Evolutionary conservation across 2,329 filamentous ascomycete genomes (phyloP).

Genomic region (Elsinoe perseae): DNA sequence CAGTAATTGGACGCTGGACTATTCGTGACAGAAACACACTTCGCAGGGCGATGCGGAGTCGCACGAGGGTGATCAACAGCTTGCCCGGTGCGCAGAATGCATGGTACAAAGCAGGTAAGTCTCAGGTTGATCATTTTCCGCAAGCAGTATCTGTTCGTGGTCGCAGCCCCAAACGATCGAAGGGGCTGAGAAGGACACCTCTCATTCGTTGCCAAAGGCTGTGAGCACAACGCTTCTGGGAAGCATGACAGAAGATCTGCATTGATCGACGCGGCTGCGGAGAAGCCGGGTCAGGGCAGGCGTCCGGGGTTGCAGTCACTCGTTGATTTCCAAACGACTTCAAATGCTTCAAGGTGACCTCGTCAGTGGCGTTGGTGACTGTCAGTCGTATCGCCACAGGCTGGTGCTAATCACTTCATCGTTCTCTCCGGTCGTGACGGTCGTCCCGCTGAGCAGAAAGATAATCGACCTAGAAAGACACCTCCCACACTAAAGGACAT

Average conservation of each 20-base stretch:
- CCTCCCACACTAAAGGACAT: no score
- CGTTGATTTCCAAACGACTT: not conserved
- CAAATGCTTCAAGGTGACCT: not conserved
- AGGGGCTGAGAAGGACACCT: not conserved
- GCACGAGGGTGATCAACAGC: not conserved
- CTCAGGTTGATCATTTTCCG: not conserved
- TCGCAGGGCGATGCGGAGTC: not conserved
- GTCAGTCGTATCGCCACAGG: no score
- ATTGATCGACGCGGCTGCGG: conserved; percentile 10
- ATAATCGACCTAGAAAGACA: no score
- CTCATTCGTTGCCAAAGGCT: not conserved
- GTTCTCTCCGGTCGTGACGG: no score
- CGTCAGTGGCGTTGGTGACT: not conserved
- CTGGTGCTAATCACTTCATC: no score
- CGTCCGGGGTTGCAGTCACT: not conserved
- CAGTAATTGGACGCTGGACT: not conserved
- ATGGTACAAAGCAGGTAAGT: not conserved
- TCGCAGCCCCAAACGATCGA: not conserved
- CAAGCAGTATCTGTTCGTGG: not conserved
- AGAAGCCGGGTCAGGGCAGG: not conserved
- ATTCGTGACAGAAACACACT: not conserved
- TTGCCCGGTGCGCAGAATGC: not conserved
- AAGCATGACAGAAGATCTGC: conserved; percentile 9
- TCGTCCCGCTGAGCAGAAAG: no score
- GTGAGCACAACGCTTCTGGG: not conserved